These are phyloP conservation scores for Quercus parvula DNA, from an alignment of 306 rosid genomes.

Conservation along the genomic window DNA sequence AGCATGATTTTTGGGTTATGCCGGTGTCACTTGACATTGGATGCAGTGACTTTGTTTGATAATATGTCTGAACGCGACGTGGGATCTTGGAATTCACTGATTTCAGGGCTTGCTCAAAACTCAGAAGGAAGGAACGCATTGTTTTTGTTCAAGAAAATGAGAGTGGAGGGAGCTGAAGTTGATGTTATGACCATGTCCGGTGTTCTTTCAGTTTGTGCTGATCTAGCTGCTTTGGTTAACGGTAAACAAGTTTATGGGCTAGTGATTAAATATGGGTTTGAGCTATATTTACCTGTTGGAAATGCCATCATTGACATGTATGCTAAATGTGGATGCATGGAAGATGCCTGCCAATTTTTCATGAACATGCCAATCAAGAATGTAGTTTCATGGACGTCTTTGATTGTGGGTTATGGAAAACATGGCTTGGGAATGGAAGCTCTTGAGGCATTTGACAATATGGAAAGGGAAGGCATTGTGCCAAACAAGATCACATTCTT, in stretches of 20 bases:
- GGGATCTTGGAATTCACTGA: conserved; percentile 37
- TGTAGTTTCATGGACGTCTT: conserved; percentile 31
- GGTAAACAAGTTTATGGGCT: conserved; percentile 20
- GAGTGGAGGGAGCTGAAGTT: conserved; percentile 22
- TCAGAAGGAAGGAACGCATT: conserved; percentile 24
- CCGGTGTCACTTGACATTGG: not conserved
- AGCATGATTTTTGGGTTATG: conserved; percentile 35
- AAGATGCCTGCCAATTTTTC: too few species aligned
- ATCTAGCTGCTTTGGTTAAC: conserved; percentile 21
- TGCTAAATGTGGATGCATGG: too few species aligned
- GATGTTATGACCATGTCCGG: conserved; percentile 32
- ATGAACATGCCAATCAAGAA: too few species aligned
- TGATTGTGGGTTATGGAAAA: conserved; percentile 28
- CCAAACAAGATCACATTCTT: conserved; percentile 34
- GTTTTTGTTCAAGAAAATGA: conserved; percentile 27
- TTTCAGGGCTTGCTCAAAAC: conserved; percentile 23
- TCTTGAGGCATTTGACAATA: conserved; percentile 20
- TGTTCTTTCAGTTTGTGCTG: conserved; percentile 31
- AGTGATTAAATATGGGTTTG: conserved; percentile 24
- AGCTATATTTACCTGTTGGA: conserved; percentile 22
- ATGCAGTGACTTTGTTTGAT: conserved; percentile 18
- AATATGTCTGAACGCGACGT: conserved; percentile 19
- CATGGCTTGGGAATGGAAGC: conserved; percentile 30
- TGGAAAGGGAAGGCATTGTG: conserved; percentile 28
- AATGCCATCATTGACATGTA: conserved; percentile 18